Evolutionary conservation across 192 early-diverging fungal genomes (phyloP), one percentile per base, ranked within the genome.

Genomic region (Podila epigama): DNA sequence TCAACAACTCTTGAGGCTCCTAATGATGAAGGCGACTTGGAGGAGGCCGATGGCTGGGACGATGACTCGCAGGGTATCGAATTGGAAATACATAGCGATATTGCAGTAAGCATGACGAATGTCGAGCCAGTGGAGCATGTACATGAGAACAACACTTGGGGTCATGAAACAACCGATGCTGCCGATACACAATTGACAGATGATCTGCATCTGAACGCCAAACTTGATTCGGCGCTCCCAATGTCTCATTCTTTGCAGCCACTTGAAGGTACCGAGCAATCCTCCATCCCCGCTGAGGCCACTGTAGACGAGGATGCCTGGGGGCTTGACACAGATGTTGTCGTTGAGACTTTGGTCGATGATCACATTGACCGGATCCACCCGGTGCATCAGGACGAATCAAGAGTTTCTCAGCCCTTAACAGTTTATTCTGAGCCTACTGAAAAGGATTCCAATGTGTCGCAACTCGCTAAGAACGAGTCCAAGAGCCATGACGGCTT

Each of bases 241-340:
- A n/a, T n/a, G n/a, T n/a, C n/a, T n/a, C n/a, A n/a, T n/a, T n/a
- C n/a, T n/a, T n/a, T 22, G n/a, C 20, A 25, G 7, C n/a, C n/a
- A n/a, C 41, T n/a, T n/a, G 20, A n/a, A 44, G 16, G 15, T 48
- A 20, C 44, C n/a, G n/a, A 48, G 44, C n/a, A 22, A 5, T 48
- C 44, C n/a, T 48, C 44, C 11, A 4, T 48, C 44, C n/a, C 55
- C 7, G 28, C 18, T 5, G 55, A 57, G 20, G 29, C 13, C 15
- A 18, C 5, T 1, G 9, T 54, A 18, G 34, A 57, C 1, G 55
- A 37, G 25, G 27, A 44, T 11, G 66, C 70, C 10, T 66, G 63
- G 70, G 63, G 58, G 1, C 66, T 66, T 51, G 63, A 75, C 20
- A 52, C 48, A 8, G 42, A 63, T 13, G 52, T 55, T 4, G 32